Conservation (phyloP, 306 rosid genomes). For the Inga leiocalycina region DNA sequence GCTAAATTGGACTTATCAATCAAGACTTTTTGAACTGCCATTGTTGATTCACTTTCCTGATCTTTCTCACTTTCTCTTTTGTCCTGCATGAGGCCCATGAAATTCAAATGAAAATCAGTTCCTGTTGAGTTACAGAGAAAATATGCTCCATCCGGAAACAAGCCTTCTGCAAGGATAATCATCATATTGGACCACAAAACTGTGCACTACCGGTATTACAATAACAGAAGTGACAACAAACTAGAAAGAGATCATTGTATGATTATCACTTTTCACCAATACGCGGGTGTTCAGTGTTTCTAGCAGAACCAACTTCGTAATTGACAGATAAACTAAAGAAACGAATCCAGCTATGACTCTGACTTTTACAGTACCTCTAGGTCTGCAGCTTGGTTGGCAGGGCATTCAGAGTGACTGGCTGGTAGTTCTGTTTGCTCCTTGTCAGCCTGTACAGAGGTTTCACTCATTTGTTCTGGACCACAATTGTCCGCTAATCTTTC, state of each 20-base stretch:
- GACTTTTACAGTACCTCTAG: slow-evolving; percentile 48
- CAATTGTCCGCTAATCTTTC: slow-evolving; percentile 41
- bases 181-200: slow-evolving; percentile 7
- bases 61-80: slow-evolving; percentile 41
- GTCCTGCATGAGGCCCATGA: slow-evolving; percentile 52
- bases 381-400: slow-evolving; percentile 40
- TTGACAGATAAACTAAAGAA: not conserved
- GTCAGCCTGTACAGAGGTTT: slow-evolving; percentile 38
- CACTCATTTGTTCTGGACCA: slow-evolving; percentile 40
- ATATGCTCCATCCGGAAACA: slow-evolving; percentile 12
- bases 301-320: slow-evolving; percentile 8
- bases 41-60: slow-evolving; percentile 42
- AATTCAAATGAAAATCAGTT: slow-evolving; percentile 20
- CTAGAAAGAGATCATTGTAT: not conserved
- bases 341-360: not conserved
- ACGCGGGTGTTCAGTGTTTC: not conserved
- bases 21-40: slow-evolving; percentile 52
- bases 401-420: slow-evolving; percentile 45
- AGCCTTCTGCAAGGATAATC: slow-evolving; percentile 10
- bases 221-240: slow-evolving; percentile 8
- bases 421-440: slow-evolving; percentile 38
- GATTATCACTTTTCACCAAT: slow-evolving; percentile 6
- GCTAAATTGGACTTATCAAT: slow-evolving; percentile 64
- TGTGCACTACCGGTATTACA: not conserved
- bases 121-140: slow-evolving; percentile 11